These are phyloP conservation scores for Immersiporthe knoxdaviesiana DNA, from an alignment of 2,329 filamentous ascomycete genomes.

Conservation along the genomic window DNA sequence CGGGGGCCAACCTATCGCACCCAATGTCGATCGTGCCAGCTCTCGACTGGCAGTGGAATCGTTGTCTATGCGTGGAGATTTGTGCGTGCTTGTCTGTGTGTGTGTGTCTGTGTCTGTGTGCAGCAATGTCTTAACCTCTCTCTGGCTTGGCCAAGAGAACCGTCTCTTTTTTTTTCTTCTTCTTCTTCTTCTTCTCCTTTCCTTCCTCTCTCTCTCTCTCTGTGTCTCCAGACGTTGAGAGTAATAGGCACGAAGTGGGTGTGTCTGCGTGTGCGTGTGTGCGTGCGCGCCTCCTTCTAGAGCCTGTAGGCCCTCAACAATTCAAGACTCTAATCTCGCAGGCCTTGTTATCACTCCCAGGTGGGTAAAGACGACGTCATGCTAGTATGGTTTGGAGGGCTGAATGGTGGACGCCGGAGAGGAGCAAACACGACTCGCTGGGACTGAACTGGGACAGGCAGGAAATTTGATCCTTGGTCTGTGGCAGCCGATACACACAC, in stretches of 20 bases:
- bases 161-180: neutral
- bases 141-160: neutral
- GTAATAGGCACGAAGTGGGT: neutral
- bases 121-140: neutral
- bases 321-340: neutral
- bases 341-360: neutral
- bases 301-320: neutral
- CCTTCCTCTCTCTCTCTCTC: neutral
- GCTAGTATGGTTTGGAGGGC: neutral
- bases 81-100: neutral
- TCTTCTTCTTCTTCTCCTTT: neutral
- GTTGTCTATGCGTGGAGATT: neutral
- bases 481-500: neutral
- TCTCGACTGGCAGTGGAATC: neutral
- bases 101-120: neutral
- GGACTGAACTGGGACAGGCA: neutral
- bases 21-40: neutral
- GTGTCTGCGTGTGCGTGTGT: neutral
- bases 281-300: neutral
- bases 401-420: neutral
- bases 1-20: neutral
- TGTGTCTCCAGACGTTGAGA: neutral
- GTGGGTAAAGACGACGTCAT: slow-evolving; percentile 11
- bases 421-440: neutral
- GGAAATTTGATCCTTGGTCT: neutral